phyloP scores from a whole-genome alignment of 208 protist species.

The Leishmania tarentolae region DNA sequence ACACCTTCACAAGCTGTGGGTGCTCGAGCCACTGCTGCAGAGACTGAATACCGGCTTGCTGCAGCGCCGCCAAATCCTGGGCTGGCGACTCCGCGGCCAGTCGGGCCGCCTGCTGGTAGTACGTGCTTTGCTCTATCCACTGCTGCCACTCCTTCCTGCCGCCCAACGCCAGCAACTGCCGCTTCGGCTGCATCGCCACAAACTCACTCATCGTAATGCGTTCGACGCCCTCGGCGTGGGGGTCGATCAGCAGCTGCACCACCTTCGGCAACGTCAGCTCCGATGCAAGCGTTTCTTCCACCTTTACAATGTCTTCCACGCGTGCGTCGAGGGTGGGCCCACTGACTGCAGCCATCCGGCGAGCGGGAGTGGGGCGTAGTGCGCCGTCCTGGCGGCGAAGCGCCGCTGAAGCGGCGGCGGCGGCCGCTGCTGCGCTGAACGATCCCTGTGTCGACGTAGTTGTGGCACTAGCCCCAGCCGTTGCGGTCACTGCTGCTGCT shows the following conservation, averaged over 20 bases:
- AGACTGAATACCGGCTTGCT: slow-evolving; percentile 70
- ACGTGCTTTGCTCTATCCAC: slow-evolving; percentile 67
- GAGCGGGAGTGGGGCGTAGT: slow-evolving; percentile 26
- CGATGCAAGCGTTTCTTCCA: slow-evolving; percentile 47
- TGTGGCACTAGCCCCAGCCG: background rate
- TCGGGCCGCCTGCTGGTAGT: slow-evolving; percentile 78
- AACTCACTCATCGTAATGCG: slow-evolving; percentile 73
- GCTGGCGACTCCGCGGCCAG: slow-evolving; percentile 56
- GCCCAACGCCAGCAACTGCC: slow-evolving; percentile 67
- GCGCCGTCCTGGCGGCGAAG: slow-evolving; percentile 19
- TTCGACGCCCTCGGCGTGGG: slow-evolving; percentile 67
- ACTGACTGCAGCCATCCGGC: slow-evolving; percentile 34
- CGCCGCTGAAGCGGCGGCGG: slow-evolving; percentile 3
- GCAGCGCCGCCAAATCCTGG: slow-evolving; percentile 66
- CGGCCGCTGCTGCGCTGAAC: background rate
- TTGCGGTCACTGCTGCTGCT: background rate
- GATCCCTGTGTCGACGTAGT: background rate
- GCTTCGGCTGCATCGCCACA: slow-evolving; percentile 73
- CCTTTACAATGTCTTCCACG: slow-evolving; percentile 70
- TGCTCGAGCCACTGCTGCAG: slow-evolving; percentile 86
- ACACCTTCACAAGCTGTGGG: slow-evolving; percentile 74
- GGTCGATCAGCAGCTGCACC: slow-evolving; percentile 79
- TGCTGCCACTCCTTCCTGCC: slow-evolving; percentile 73
- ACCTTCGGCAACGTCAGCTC: slow-evolving; percentile 66
- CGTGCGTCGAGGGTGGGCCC: slow-evolving; percentile 64